phyloP scores from a whole-genome alignment of 345 rosid species.

The Eucalyptus cloeziana region DNA sequence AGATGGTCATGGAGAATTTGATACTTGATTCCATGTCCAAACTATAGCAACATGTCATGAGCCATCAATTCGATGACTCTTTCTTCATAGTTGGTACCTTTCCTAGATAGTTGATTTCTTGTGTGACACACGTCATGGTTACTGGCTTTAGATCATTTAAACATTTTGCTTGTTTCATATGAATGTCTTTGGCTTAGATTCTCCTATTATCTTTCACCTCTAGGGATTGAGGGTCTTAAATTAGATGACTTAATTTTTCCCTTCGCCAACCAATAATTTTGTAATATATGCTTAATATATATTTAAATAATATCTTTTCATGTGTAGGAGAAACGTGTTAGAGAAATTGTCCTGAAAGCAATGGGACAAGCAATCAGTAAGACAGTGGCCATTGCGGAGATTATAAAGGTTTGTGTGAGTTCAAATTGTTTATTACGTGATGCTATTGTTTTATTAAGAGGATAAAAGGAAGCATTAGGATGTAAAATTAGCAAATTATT shows the following conservation, averaged over 20 bases:
- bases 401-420: background rate
- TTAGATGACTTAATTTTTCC: background rate
- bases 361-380: conserved; percentile 8
- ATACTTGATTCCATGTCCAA: background rate
- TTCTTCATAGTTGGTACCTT: background rate
- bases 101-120: background rate
- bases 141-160: background rate
- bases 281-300: background rate
- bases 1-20: background rate
- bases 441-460: background rate
- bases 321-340: background rate
- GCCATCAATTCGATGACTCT: background rate
- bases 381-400: background rate
- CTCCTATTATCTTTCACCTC: background rate
- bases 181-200: background rate
- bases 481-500: background rate
- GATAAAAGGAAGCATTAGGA: background rate
- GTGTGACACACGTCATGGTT: background rate
- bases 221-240: background rate
- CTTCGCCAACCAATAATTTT: background rate
- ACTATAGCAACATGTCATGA: background rate
- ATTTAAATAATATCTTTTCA: background rate
- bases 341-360: background rate
- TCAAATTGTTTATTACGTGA: background rate
- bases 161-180: background rate